A percentile compares a stretch with the other conserved stretches of the same genome.
Conservation (phyloP, 176 grass and related monocot genomes). For the Stipa capillata region DNA sequence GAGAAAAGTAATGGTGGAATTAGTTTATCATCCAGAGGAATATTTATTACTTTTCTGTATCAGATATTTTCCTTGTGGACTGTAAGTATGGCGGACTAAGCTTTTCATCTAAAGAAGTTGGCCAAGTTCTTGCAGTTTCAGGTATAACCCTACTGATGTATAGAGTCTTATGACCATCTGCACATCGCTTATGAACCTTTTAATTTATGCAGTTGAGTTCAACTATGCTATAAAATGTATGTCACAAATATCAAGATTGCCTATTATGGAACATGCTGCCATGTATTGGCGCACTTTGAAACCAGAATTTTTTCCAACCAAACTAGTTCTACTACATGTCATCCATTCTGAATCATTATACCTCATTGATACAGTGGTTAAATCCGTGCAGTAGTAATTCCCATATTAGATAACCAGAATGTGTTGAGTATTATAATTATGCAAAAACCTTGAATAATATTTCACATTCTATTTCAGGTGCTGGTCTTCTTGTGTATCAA, state of each 20-base stretch:
- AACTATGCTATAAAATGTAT: background rate
- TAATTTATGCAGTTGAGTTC: background rate
- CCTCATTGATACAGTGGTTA: background rate
- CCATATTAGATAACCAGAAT: background rate
- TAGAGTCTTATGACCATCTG: background rate
- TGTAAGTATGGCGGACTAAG: constrained; percentile 50
- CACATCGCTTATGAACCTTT: background rate
- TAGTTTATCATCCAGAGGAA: background rate
- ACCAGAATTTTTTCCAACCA: background rate
- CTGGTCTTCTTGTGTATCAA: constrained; percentile 64
- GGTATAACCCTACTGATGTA: background rate
- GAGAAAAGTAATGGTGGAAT: background rate
- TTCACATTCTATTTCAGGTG: constrained; percentile 29
- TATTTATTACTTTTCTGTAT: background rate
- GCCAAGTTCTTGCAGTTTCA: constrained; percentile 56
- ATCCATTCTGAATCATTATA: background rate
- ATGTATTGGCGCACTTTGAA: background rate
- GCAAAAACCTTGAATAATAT: background rate
- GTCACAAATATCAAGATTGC: background rate
- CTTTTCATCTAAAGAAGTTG: constrained; percentile 58
- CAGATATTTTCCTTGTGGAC: constrained; percentile 77
- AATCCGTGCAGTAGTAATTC: background rate
- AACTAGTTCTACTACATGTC: background rate
- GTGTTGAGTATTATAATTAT: background rate
- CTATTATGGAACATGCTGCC: background rate